Evolutionary conservation across 495 filamentous ascomycete species (phyloP).

Genomic region (Penicillium mononematosum): DNA sequence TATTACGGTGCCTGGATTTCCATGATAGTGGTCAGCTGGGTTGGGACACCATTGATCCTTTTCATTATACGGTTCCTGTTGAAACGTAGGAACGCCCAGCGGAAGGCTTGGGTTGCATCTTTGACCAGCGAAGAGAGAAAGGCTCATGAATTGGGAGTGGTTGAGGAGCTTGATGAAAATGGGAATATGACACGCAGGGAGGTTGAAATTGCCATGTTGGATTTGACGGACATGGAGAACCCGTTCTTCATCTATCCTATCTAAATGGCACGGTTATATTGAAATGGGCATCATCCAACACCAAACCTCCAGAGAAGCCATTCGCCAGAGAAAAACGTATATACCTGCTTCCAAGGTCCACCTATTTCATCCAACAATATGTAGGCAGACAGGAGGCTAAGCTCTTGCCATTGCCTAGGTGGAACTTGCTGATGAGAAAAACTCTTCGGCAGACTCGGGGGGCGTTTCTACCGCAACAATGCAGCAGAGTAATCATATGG

Average conservation of each 20-base stretch:
- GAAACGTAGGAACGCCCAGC: slow-evolving; percentile 12
- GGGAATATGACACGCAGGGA: slow-evolving; percentile 16
- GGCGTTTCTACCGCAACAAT: too few relatives aligned
- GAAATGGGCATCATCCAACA: background rate
- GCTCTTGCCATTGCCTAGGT: too few relatives aligned
- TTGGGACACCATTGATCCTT: slow-evolving; percentile 20
- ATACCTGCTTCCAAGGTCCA: background rate
- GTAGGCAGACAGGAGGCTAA: too few relatives aligned
- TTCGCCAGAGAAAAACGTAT: background rate
- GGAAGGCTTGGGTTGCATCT: background rate
- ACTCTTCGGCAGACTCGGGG: too few relatives aligned
- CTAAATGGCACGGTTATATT: background rate
- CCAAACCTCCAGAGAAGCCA: background rate
- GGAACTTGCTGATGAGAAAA: too few relatives aligned
- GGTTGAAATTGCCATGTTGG: slow-evolving; percentile 26
- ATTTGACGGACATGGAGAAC: slow-evolving; percentile 32
- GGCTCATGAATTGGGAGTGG: background rate
- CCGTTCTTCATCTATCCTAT: slow-evolving; percentile 27
- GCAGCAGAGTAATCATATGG: too few relatives aligned
- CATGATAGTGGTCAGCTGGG: slow-evolving; percentile 29
- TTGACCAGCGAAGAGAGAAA: slow-evolving; percentile 5
- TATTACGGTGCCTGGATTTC: slow-evolving; percentile 28
- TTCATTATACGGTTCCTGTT: slow-evolving; percentile 22
- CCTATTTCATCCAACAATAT: too few relatives aligned
- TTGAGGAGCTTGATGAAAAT: slow-evolving; percentile 21